Evolutionary conservation across 1,284 basidiomycete genomes (phyloP), one percentile per base, ranked within the genome.

Genomic region (Stygiomarasmius scandens): DNA sequence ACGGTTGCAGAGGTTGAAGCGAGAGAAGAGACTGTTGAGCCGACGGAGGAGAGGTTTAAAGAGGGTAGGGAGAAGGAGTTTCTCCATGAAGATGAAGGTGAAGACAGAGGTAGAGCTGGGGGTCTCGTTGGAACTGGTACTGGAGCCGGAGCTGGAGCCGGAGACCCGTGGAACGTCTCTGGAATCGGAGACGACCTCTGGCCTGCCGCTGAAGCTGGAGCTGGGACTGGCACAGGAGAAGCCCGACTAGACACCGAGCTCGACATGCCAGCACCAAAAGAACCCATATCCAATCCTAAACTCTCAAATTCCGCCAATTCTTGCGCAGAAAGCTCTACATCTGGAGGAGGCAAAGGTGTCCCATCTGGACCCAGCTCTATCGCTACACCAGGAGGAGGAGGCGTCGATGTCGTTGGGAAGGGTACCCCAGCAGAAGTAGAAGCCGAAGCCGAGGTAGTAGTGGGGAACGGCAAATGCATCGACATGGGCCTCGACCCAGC

Each of bases 391-490:
- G 29, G 29, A 5, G 12, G 29, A 6, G 29, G 29, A 5, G 29
- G 29, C 29, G 29, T 6, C 12, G 49, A 51, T 36, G 38, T 14
- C 24, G 49, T n/a, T n/a, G n/a, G n/a, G n/a, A n/a, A n/a, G n/a
- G n/a, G n/a, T n/a, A n/a, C n/a, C n/a, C n/a, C n/a, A n/a, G n/a
- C n/a, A n/a, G n/a, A n/a, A n/a, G n/a, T n/a, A n/a, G 4, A 23
- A 25, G 24, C 8, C 25, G 34, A 29, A 29, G 12, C 27, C 27
- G 63, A 41, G 8, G 63, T 38, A 29, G n/a, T 8, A 29, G 68
- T 72, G 36, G 59, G 67, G 27, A 70, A 68, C 6, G 65, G 63
- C 11, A 69, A 53, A 0, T 76, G 70, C 2, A 74, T 72, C 10
- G 77, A 72, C 2, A 66, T 68, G 1, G 72, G 69, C 11, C 20